Evolutionary conservation across 208 protist species (phyloP), one percentile per base, ranked within the genome.

Genomic region (Crithidia expoeki): DNA sequence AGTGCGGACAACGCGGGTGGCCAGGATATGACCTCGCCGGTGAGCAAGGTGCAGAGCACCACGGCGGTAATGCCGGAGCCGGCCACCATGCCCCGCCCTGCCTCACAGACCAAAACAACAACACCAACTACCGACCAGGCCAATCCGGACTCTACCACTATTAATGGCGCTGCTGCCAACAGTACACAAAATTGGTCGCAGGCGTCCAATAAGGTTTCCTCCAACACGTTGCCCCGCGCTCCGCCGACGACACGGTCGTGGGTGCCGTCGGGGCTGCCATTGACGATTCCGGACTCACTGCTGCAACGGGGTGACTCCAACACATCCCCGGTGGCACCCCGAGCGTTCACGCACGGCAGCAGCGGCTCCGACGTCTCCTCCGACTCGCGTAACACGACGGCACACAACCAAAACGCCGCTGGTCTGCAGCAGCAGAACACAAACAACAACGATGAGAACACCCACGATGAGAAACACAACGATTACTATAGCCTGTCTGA

Each of bases 21-120:
- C n/a, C 9, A 30, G 25, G 58, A 36, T 9, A 25, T 52, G 27
- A 11, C 33, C 3, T 58, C 55, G 2, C 30, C 52, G 4, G n/a
- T 27, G 30, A 44, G 56, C 3, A 56, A 23, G 44, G 4, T 56
- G 30, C 50, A 42, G 32, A 57, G 52, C 40, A n/a, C 64, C 4
- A 19, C 55, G 4, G 56, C 32, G 27, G 40, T 46, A 21, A 57
- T 44, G 55, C 55, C 52, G 9, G 73, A 73, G 33, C 60, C 73
- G 1, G 51, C 65, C 11, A 79, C 73, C 7, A 40, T 70, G 47
- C 74, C 74, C 7, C 68, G 67, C 6, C 46, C 46, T 16, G 53
- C 56, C 16, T 7, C 47, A 23, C n/a, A 25, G 38, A 60, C 28
- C 0, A 19, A 14, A 19, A 17, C 14, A 4, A 42, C 49, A 12